Conservation (phyloP, 768 basidiomycete genomes). For the Antrodiella citrinella region DNA sequence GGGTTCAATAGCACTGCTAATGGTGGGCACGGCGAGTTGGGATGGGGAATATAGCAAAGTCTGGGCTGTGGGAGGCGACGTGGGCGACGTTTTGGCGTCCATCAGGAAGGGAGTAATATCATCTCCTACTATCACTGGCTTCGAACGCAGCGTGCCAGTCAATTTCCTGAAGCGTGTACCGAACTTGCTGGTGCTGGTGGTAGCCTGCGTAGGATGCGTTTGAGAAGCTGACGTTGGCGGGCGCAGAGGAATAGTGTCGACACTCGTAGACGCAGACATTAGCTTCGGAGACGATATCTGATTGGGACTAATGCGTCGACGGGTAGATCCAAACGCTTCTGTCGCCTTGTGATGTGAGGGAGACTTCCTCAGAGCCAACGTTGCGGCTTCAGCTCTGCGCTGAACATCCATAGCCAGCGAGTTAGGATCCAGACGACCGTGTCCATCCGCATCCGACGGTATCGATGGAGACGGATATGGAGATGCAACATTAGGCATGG, state of each 20-base stretch:
- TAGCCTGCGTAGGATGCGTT: conserved; percentile 9
- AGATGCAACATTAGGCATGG: neutral
- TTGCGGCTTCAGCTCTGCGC: conserved; percentile 52
- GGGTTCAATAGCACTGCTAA: conserved; percentile 42
- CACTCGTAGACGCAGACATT: conserved; percentile 32
- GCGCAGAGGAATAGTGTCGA: conserved; percentile 24
- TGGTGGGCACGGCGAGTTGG: neutral
- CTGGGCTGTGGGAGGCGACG: conserved; percentile 28
- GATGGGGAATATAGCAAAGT: conserved; percentile 20
- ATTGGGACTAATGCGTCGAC: conserved; percentile 26
- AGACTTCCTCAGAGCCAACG: conserved; percentile 34
- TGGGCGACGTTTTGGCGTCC: conserved; percentile 30
- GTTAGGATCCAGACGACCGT: conserved; percentile 33
- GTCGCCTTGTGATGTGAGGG: conserved; percentile 27
- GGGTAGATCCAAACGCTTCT: conserved; percentile 15
- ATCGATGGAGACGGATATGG: neutral
- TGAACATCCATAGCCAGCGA: conserved; percentile 60
- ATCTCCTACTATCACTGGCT: conserved; percentile 40
- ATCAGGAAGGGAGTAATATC: conserved; percentile 36
- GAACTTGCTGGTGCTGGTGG: conserved; percentile 23
- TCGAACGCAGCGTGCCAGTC: conserved; percentile 57
- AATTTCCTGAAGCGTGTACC: conserved; percentile 69
- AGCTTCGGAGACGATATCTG: conserved; percentile 34
- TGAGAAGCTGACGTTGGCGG: conserved; percentile 17
- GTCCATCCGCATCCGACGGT: conserved; percentile 4